phyloP scores from a whole-genome alignment of 371 early-diverging fungal genomes.

The Apophysomyces variabilis region DNA sequence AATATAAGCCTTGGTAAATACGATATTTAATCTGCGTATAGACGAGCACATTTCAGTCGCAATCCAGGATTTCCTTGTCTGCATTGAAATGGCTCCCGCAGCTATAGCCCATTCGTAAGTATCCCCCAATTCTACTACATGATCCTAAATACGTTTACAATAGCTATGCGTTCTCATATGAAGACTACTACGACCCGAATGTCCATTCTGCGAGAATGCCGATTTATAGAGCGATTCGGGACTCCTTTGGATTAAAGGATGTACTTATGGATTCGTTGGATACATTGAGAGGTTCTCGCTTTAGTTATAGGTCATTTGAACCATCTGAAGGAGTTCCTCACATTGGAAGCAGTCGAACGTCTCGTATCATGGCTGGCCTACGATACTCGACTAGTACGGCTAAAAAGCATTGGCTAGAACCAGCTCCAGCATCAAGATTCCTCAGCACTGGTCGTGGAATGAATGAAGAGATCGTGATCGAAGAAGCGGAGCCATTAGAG shows the following conservation, averaged over 20 bases:
- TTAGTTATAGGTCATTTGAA: constrained; percentile 84
- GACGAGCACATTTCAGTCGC: constrained; percentile 80
- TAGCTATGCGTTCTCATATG: constrained; percentile 75
- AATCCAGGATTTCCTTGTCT: constrained; percentile 92
- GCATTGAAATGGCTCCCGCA: constrained; percentile 90
- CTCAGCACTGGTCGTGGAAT: constrained; percentile 38
- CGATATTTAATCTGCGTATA: background rate
- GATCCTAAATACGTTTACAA: background rate
- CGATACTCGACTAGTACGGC: constrained; percentile 78
- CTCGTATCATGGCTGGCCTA: constrained; percentile 78
- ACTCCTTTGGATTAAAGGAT: constrained; percentile 85
- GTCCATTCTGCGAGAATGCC: constrained; percentile 79
- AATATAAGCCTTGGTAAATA: background rate
- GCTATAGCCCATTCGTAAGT: constrained; percentile 81
- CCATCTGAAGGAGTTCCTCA: constrained; percentile 72
- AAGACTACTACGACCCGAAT: constrained; percentile 69
- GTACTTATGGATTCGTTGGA: constrained; percentile 81
- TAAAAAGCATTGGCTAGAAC: constrained; percentile 77
- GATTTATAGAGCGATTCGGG: constrained; percentile 76
- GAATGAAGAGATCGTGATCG: constrained; percentile 36
- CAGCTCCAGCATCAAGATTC: constrained; percentile 48
- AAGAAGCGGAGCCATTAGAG: constrained; percentile 34
- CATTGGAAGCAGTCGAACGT: constrained; percentile 60
- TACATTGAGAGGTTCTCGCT: constrained; percentile 77
- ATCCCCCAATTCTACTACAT: background rate